These are phyloP conservation scores for Byssochlamys sp. DNA, from an alignment of 2,329 filamentous ascomycete genomes.

Conservation along the genomic window DNA sequence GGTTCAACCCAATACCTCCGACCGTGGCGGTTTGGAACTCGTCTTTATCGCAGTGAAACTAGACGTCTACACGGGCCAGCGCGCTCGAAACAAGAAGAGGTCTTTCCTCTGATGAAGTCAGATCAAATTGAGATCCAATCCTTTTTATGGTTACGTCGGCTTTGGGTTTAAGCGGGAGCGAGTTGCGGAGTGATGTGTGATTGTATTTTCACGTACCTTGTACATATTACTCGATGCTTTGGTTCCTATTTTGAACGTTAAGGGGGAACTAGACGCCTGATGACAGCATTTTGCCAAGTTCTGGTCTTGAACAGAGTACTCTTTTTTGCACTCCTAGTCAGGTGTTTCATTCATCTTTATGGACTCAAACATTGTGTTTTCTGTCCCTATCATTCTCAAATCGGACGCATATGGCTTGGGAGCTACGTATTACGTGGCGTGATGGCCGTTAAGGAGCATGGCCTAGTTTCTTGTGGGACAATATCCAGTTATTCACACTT, in stretches of 20 bases:
- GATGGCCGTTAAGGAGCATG: no score
- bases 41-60: constrained; percentile 67
- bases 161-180: not conserved
- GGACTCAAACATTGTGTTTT: no score
- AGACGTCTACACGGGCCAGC: constrained; percentile 59
- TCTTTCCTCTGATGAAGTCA: constrained; percentile 47
- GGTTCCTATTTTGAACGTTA: not conserved
- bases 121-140: not conserved
- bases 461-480: no score
- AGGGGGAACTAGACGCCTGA: not conserved
- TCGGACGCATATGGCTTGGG: no score
- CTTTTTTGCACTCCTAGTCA: no score
- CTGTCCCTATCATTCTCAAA: no score
- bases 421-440: no score
- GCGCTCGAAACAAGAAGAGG: constrained; percentile 55
- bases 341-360: no score
- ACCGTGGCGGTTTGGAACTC: constrained; percentile 51
- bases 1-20: constrained; percentile 43
- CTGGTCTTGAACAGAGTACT: not conserved
- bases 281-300: no score
- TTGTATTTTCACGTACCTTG: not conserved
- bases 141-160: not conserved
- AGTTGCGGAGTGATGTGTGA: not conserved
- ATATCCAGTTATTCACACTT: no score
- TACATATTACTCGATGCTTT: not conserved